These are phyloP conservation scores for Turnera subulata DNA, from an alignment of 345 rosid genomes.

Conservation along the genomic window DNA sequence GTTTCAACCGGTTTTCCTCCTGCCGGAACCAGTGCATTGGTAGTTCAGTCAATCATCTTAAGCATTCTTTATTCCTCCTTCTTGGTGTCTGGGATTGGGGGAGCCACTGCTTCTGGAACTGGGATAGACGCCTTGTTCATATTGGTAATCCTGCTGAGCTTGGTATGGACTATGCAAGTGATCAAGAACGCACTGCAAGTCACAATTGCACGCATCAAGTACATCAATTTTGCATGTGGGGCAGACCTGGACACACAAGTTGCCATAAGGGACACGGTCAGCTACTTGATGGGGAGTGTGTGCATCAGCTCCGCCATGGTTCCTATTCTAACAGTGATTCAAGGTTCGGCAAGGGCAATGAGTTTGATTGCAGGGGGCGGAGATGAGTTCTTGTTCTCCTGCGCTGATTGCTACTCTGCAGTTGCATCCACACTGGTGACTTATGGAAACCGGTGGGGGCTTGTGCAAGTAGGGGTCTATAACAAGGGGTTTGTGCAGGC, in stretches of 20 bases:
- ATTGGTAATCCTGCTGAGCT: conserved; percentile 47
- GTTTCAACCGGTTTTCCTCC: conserved; percentile 54
- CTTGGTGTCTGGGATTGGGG: conserved; percentile 71
- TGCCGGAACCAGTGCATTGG: conserved; percentile 29
- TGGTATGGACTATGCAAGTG: conserved; percentile 75
- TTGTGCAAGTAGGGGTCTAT: conserved; percentile 70
- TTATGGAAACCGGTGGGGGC: conserved; percentile 73
- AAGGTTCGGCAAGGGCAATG: conserved; percentile 56
- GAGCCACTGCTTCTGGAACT: conserved; percentile 60
- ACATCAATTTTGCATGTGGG: conserved; percentile 46
- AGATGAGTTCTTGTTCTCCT: conserved; percentile 68
- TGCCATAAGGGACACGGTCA: conserved; percentile 43
- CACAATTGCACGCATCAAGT: conserved; percentile 54
- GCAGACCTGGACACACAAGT: conserved; percentile 39
- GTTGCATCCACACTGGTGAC: conserved; percentile 42
- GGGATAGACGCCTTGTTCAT: conserved; percentile 50
- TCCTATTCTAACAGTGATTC: conserved; percentile 44
- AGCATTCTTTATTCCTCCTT: conserved; percentile 47
- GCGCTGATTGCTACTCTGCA: conserved; percentile 57
- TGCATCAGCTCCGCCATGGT: conserved; percentile 61
- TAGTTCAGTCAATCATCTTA: conserved; percentile 23
- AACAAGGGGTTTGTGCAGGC: conserved; percentile 68
- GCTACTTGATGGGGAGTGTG: conserved; percentile 51
- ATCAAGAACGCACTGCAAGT: conserved; percentile 55
- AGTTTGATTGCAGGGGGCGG: conserved; percentile 43